Base-by-base conservation (phyloP, 345 rosid species). In the Excoecaria cochinchinensis region DNA sequence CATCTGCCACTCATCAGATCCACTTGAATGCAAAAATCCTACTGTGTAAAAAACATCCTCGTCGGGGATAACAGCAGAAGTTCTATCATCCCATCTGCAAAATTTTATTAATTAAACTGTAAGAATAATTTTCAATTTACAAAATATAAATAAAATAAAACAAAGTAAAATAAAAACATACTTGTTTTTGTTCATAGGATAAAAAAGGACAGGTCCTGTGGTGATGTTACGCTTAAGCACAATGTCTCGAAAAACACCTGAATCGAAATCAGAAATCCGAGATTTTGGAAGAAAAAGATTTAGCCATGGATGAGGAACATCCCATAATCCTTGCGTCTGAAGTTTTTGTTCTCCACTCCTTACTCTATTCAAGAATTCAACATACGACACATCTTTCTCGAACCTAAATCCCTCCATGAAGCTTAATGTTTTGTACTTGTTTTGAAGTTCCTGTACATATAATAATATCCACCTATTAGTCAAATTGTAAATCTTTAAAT, bases 301-400 rank as follows among this genome's bases (percentile, higher is more conserved):
- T 48, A 93, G 78, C 99, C 99, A 95, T 42, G 99, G 99, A 83
- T 95, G 99, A 55, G 99, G 97, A 84, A 95, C 97, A 40, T 95
- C 92, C 98, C 98, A 94, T 9, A 90, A 69, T 60, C 97, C 93
- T 77, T 84, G 82, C 13, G 89, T 74, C 47, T 80, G 82, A 44
- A 95, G 97, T 42, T 86, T 78, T n/a, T 79, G 68, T 81, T 95
- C 97, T 79, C 85, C 96, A 46, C 77, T 79, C 73, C 90, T 87
- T 17, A 93, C 98, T 80, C 98, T 87, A 77, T 93, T 78, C 77
- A 95, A 85, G 77, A 91, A 95, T 4, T 91, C 90, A 25, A 79
- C 73, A 51, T 51, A 79, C 13, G 81, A 53, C 22, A 79, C 78
- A 52, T 86, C 89, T 69, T 78, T 84, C 73, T 65, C 64, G 68